Evolutionary conservation across 108 stramenopile genomes (phyloP).

Genomic region (Hondaea fermentalgiana): DNA sequence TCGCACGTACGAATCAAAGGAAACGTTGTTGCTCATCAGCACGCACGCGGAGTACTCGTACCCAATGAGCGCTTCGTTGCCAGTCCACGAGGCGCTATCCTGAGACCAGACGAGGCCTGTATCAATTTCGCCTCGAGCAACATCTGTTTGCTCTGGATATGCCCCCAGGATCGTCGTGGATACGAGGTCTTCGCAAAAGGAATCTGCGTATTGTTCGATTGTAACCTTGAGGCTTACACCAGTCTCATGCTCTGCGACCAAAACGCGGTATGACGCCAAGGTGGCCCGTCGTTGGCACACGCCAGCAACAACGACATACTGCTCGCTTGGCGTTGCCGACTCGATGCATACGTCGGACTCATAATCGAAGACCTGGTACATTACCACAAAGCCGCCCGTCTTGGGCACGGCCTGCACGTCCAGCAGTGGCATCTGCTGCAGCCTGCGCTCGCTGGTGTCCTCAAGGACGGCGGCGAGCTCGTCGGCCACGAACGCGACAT

Average conservation of each 20-base stretch:
- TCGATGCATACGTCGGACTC: neutral
- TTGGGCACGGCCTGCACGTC: neutral
- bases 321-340: neutral
- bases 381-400: neutral
- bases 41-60: no score
- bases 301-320: neutral
- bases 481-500: no score
- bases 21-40: no score
- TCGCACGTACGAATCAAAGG: no score
- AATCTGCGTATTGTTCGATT: neutral
- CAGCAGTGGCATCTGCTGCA: neutral
- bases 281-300: neutral
- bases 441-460: no score
- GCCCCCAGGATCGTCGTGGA: neutral
- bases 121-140: neutral
- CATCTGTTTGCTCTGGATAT: neutral
- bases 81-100: no score
- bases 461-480: no score
- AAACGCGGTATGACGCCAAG: neutral
- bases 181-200: neutral
- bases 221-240: neutral
- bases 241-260: neutral
- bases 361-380: neutral
- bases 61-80: no score
- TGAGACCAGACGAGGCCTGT: neutral